Evolutionary conservation across 2,329 filamentous ascomycete genomes (phyloP), one percentile per base, ranked within the genome.

Genomic region (Botrytis fabae): DNA sequence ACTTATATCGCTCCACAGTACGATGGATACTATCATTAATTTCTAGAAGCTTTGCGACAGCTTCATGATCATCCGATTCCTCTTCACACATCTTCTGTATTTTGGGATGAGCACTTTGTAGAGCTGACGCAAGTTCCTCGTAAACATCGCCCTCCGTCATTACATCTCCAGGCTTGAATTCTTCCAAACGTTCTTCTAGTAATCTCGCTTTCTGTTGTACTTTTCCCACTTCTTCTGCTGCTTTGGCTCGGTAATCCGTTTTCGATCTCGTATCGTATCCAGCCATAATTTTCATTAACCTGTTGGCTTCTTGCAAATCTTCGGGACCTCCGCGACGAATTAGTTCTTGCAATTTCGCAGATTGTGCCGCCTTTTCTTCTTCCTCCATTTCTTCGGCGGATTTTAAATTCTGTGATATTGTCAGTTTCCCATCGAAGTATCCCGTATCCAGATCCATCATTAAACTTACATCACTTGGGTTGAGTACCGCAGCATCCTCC

Each of bases 51-150:
- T 97, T 97, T 61, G 94, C 93, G 9, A 99, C 96, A 8, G 96
- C 96, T 84, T 98, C 96, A 75, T 94, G 91, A 80, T 99, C 96
- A 75, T 98, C 95, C 18, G 95, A 98, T 81, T 99, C 96, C 82
- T 99, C 96, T 82, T 98, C 95, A 80, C 95, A 98, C 95, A 99
- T 99, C 84, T 94, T 98, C 81, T 98, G 95, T 76, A 99, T 98
- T 85, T 99, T 99, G 14, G 96, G 96, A 79, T 99, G 96, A 3
- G 96, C 96, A 80, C 92, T 98, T 81, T 94, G 93, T 63, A 99
- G 86, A 16, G 96, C 91, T 76, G 92, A 91, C 8, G 95, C 95
- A 71, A 99, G 87, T 85, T 99, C 96, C 85, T 95, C 88, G 77
- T 90, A 91, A 32, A 91, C 89, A 74, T 91, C 89, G 20, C 89